Conservation (phyloP, 441 rosid species). For the Gossypium davidsonii region DNA sequence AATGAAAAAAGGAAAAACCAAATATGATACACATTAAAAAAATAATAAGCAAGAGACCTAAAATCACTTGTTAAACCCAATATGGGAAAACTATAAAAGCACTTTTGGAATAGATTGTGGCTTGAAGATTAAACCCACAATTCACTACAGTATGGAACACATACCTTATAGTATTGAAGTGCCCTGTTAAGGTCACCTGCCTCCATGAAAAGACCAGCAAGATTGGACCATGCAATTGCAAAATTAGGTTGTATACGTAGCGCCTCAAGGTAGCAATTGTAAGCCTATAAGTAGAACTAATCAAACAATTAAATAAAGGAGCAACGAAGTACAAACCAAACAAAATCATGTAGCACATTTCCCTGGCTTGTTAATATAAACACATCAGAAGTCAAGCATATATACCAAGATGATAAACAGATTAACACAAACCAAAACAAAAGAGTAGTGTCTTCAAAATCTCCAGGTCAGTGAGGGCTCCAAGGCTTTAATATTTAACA, state of each 20-base stretch:
- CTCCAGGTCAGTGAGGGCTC: not conserved
- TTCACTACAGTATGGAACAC: slow-evolving; percentile 7
- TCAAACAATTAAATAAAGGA: slow-evolving; percentile 52
- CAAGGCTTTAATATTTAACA: not conserved
- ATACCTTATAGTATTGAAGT: slow-evolving; percentile 92
- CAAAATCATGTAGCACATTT: slow-evolving; percentile 32
- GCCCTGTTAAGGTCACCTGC: slow-evolving; percentile 91
- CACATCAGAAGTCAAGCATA: not conserved
- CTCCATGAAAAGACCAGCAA: slow-evolving; percentile 98
- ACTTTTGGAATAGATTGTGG: not conserved
- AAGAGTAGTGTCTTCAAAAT: slow-evolving; percentile 6
- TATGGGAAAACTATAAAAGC: not conserved
- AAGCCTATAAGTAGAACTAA: slow-evolving; percentile 87
- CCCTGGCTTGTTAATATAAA: slow-evolving; percentile 38
- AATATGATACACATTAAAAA: not conserved
- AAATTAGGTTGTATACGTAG: slow-evolving; percentile 88
- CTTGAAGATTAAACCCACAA: not conserved
- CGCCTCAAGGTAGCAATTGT: slow-evolving; percentile 93
- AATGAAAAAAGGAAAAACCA: not conserved
- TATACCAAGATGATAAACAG: slow-evolving; percentile 30
- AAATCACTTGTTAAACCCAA: not conserved
- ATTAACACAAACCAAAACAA: slow-evolving; percentile 73
- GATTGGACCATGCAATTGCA: slow-evolving; percentile 99
- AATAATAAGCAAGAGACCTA: not conserved
- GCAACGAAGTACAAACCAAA: slow-evolving; percentile 53